Evolutionary conservation across 2,329 filamentous ascomycete genomes (phyloP), one percentile per base, ranked within the genome.

Genomic region (Aspergillus pseudoterreus): DNA sequence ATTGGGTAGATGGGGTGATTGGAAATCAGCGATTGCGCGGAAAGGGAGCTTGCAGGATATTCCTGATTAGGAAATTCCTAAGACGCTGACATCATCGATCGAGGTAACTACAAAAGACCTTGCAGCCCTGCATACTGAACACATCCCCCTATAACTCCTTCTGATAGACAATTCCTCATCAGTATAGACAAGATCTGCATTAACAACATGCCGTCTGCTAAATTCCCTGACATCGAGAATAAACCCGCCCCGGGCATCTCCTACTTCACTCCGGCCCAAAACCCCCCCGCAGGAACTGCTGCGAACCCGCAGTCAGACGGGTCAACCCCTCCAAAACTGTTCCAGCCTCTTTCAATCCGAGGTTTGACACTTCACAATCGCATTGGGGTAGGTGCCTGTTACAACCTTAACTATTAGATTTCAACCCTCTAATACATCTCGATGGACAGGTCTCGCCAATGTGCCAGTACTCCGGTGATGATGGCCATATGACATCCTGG

Each of bases 401-500:
- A 19, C 19, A 19, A 19, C 19, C 19, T 19, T 19, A 19, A 19
- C 17, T 19, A 6, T 10, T 15, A 30, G 4, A 19, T 1, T 12
- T 12, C 1, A 44, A 14, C 8, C 17, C 22, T n/a, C 46, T 27
- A 12, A 41, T 17, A 22, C 12, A 22, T 21, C 24, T 21, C 9
- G 27, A 10, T 30, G 27, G 12, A 36, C 6, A 58, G 47, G 43
- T 49, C 17, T 43, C 82, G 2, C 84, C 84, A 0, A 71, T 87
- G 2, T 88, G 85, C 68, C 84, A 87, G 67, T 87, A 87, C 70
- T 83, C 79, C 4, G 81, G 83, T n/a, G 65, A 84, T 36, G 79
- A 87, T 64, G 84, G 92, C 35, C 86, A 92, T 69, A 75, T 86
- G 56, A 92, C 87, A 2, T 80, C 87, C 66, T 96, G 85, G 82